A percentile compares a stretch with the other conserved stretches of the same genome.
phyloP scores from a whole-genome alignment of 2,329 filamentous ascomycete genomes.

The Venturia carpophila region DNA sequence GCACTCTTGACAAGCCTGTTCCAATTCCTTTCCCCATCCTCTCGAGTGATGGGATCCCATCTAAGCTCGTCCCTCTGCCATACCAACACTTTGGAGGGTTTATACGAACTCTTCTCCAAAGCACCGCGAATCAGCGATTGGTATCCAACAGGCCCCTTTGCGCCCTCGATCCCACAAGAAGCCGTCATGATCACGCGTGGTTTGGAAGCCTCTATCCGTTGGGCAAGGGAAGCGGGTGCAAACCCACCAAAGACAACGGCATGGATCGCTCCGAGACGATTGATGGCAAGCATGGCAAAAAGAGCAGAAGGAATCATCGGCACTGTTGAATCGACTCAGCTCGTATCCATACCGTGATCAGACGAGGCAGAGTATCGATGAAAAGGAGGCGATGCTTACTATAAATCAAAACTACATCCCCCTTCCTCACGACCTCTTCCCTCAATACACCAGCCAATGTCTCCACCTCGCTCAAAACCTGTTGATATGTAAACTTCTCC shows the following conservation, averaged over 20 bases:
- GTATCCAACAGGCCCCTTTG: conserved; percentile 73
- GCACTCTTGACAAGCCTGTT: conserved; percentile 66
- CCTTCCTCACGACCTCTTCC: conserved; percentile 72
- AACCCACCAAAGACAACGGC: conserved; percentile 93
- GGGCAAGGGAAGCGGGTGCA: conserved; percentile 69
- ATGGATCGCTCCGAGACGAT: conserved; percentile 78
- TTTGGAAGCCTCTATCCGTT: conserved; percentile 76
- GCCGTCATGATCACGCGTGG: conserved; percentile 76
- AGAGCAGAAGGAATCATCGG: conserved; percentile 89
- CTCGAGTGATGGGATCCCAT: conserved; percentile 63
- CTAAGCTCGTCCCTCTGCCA: conserved; percentile 74
- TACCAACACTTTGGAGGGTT: conserved; percentile 65
- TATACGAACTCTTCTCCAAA: conserved; percentile 57
- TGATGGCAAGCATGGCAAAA: conserved; percentile 76
- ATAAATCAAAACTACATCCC: conserved; percentile 85
- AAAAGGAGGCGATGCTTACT: conserved; percentile 47
- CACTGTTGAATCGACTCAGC: conserved; percentile 48
- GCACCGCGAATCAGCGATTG: conserved; percentile 68
- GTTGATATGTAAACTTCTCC: conserved; percentile 63
- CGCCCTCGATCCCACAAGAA: conserved; percentile 84
- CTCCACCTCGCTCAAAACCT: conserved; percentile 73
- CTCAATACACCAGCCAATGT: conserved; percentile 71
- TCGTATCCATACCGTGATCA: neutral
- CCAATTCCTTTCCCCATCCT: conserved; percentile 70
- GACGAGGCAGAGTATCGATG: neutral